A percentile compares a stretch with the other conserved stretches of the same genome.
Evolutionary conservation across 2,329 filamentous ascomycete genomes (phyloP).

Genomic region (Ophioceras dolichostomum): DNA sequence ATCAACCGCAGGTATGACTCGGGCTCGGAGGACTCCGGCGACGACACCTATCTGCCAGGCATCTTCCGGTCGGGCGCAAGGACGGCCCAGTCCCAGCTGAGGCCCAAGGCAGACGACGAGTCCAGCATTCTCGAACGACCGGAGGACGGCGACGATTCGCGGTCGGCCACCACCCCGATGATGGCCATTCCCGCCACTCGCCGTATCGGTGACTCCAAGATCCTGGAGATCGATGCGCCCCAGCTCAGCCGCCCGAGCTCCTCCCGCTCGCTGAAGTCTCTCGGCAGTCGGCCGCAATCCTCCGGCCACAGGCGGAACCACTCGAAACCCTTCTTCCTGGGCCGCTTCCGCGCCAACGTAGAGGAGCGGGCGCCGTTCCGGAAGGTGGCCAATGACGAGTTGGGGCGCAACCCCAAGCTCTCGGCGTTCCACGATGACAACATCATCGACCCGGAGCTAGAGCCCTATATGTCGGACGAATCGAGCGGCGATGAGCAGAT

Average conservation of each 20-base stretch:
- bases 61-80: constrained; percentile 45
- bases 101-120: constrained; percentile 26
- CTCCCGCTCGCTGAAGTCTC: constrained; percentile 74
- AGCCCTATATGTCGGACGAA: constrained; percentile 90
- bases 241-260: constrained; percentile 85
- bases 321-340: constrained; percentile 75
- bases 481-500: constrained; percentile 90
- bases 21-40: constrained; percentile 75
- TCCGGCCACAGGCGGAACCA: constrained; percentile 73
- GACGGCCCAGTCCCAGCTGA: constrained; percentile 17
- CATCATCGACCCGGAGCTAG: constrained; percentile 93
- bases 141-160: constrained; percentile 31
- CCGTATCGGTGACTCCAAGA: constrained; percentile 62
- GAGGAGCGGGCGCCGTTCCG: constrained; percentile 87
- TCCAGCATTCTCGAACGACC: constrained; percentile 25
- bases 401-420: constrained; percentile 51
- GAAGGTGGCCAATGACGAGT: constrained; percentile 54
- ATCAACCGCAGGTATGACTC: constrained; percentile 87
- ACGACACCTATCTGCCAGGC: constrained; percentile 53
- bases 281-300: constrained; percentile 59
- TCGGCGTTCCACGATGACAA: constrained; percentile 97
- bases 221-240: constrained; percentile 80
- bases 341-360: constrained; percentile 56
- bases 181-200: constrained; percentile 59
- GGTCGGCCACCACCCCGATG: constrained; percentile 53